A percentile compares a stretch with the other conserved stretches of the same genome.
Evolutionary conservation across 768 basidiomycete species (phyloP).

Genomic region (Clathrus columnatus): DNA sequence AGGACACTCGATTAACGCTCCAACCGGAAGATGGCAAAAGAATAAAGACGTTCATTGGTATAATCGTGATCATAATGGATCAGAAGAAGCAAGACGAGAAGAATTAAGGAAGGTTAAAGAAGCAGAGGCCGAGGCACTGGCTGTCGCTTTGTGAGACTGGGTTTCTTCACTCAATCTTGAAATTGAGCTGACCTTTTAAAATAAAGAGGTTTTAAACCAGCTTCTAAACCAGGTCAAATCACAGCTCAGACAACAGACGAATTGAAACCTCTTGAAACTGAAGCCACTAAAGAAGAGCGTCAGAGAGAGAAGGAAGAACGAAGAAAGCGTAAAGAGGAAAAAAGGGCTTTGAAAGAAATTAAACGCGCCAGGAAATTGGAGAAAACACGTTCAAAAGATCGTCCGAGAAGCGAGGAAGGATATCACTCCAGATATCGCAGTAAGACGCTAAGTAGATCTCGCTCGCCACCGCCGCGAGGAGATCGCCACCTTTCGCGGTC

Average conservation of each 20-base stretch:
- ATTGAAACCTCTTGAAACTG: too few species aligned
- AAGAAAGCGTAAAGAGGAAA: conserved; percentile 20
- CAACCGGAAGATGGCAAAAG: conserved; percentile 95
- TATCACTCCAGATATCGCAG: conserved; percentile 25
- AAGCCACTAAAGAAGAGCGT: conserved; percentile 18
- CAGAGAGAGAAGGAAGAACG: conserved; percentile 25
- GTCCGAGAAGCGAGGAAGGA: conserved; percentile 38
- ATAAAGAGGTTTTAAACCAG: conserved; percentile 65
- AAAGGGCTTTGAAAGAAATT: conserved; percentile 23
- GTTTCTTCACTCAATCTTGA: background rate
- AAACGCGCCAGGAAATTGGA: conserved; percentile 39
- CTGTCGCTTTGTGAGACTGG: conserved; percentile 59
- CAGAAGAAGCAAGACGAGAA: conserved; percentile 44
- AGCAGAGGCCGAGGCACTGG: conserved; percentile 80
- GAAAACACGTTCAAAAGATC: conserved; percentile 40
- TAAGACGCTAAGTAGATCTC: background rate
- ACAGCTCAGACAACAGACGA: too few species aligned
- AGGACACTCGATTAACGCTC: conserved; percentile 90
- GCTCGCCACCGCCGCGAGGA: conserved; percentile 6
- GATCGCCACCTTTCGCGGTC: background rate
- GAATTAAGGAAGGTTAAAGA: conserved; percentile 82
- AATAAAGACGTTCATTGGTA: conserved; percentile 98
- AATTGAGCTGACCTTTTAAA: conserved; percentile 6
- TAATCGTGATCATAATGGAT: conserved; percentile 44
- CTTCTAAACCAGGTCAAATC: conserved; percentile 31